Conservation (phyloP, 2,329 filamentous ascomycete genomes). For the Ceratocystis alfenasii region DNA sequence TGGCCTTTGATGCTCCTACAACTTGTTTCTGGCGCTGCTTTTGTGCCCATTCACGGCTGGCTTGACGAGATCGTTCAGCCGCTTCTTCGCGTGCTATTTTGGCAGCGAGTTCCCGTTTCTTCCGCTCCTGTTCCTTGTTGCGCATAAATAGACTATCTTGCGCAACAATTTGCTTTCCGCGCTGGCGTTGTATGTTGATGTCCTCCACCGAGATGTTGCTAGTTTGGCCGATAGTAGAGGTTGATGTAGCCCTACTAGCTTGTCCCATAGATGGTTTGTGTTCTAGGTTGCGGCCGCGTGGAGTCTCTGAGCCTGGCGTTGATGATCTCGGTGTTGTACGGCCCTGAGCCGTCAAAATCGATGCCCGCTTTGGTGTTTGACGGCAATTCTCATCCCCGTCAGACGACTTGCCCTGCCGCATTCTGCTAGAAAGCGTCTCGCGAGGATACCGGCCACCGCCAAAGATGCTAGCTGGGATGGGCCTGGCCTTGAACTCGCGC, state of each 20-base stretch:
- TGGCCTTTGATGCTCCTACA: slow-evolving; percentile 18
- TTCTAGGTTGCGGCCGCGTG: slow-evolving; percentile 13
- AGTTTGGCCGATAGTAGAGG: slow-evolving; percentile 37
- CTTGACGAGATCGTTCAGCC: slow-evolving; percentile 47
- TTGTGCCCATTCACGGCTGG: slow-evolving; percentile 51
- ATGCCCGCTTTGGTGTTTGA: slow-evolving; percentile 23
- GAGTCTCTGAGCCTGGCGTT: slow-evolving; percentile 21
- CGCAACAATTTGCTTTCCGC: slow-evolving; percentile 43
- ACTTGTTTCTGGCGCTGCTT: slow-evolving; percentile 38
- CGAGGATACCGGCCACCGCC: slow-evolving; percentile 37
- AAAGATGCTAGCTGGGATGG: slow-evolving; percentile 37
- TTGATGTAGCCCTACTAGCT: slow-evolving; percentile 35
- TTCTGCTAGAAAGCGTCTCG: slow-evolving; percentile 47
- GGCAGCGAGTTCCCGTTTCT: slow-evolving; percentile 42
- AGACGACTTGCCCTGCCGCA: slow-evolving; percentile 38
- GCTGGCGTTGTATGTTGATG: slow-evolving; percentile 38
- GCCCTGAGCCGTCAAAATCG: slow-evolving; percentile 22
- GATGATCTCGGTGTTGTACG: slow-evolving; percentile 13
- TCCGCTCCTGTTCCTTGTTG: slow-evolving; percentile 42
- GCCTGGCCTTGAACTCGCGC: slow-evolving; percentile 53
- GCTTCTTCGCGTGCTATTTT: slow-evolving; percentile 47
- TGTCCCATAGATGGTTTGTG: slow-evolving; percentile 14
- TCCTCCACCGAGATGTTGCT: slow-evolving; percentile 42
- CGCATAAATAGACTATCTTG: slow-evolving; percentile 39
- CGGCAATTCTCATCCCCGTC: slow-evolving; percentile 25